Percentiles rank a stretch among this genome's conserved stretches.
Evolutionary conservation across 192 early-diverging fungal genomes (phyloP).

Genomic region (Lunasporangiospora selenospora): DNA sequence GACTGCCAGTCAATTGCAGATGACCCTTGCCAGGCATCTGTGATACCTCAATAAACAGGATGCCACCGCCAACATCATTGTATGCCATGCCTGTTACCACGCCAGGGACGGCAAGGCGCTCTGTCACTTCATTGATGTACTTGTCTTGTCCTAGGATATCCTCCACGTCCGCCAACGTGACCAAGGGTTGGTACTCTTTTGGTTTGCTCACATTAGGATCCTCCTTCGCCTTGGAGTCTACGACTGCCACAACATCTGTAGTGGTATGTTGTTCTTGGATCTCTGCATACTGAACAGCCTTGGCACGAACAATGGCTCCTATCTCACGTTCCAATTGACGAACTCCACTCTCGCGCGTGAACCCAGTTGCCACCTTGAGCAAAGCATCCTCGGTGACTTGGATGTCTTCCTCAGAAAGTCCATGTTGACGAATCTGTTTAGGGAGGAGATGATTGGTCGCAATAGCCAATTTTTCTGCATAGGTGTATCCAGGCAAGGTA

Average conservation of each 20-base stretch:
- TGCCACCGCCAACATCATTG: conserved; percentile 75
- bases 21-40: conserved; percentile 76
- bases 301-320: conserved; percentile 69
- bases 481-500: conserved; percentile 78
- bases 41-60: conserved; percentile 83
- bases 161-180: conserved; percentile 58
- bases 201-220: too few relatives aligned
- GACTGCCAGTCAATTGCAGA: conserved; percentile 68
- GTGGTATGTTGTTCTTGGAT: conserved; percentile 60
- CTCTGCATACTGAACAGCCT: conserved; percentile 74
- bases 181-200: conserved; percentile 50
- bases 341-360: conserved; percentile 85
- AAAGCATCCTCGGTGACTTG: conserved; percentile 64
- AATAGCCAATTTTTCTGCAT: conserved; percentile 84
- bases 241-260: too few relatives aligned
- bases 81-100: conserved; percentile 89
- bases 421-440: conserved; percentile 75
- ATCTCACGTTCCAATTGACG: conserved; percentile 77
- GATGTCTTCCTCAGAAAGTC: conserved; percentile 54
- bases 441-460: conserved; percentile 76
- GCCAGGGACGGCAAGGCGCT: conserved; percentile 68
- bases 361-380: conserved; percentile 66
- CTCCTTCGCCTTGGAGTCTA: too few relatives aligned
- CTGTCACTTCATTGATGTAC: conserved; percentile 75
- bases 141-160: conserved; percentile 72